phyloP scores from a whole-genome alignment of 2,329 filamentous ascomycete species.

The Daldinia eschscholtzii region DNA sequence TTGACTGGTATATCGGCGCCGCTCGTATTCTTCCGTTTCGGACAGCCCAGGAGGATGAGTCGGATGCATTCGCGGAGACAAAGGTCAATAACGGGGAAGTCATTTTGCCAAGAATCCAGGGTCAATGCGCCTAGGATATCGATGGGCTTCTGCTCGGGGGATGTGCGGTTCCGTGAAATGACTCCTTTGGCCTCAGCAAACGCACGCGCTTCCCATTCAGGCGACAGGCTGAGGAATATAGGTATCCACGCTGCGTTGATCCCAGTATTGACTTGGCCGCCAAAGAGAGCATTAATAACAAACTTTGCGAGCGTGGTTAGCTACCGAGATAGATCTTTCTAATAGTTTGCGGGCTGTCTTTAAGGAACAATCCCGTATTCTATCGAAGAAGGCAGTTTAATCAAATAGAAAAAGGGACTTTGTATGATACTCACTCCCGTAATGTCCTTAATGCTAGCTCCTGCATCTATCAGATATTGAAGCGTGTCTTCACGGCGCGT shows the following conservation, averaged over 20 bases:
- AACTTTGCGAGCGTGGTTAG: neutral
- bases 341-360: too few relatives aligned
- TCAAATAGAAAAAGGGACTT: neutral
- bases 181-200: neutral
- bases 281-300: neutral
- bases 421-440: neutral
- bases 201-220: neutral
- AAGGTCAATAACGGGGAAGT: neutral
- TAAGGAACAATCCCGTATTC: neutral
- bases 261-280: neutral
- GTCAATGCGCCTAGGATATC: neutral
- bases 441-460: neutral
- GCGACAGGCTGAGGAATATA: neutral
- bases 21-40: neutral
- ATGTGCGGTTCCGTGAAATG: neutral
- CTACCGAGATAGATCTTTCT: neutral
- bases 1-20: neutral
- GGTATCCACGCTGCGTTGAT: neutral
- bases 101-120: neutral
- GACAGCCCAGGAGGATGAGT: neutral
- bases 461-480: neutral
- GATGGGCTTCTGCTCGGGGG: neutral
- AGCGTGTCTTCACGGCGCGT: neutral
- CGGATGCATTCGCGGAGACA: neutral
- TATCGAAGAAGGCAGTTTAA: neutral